Evolutionary conservation across 2,329 filamentous ascomycete genomes (phyloP).

Genomic region (Verticillium albo-atrum): DNA sequence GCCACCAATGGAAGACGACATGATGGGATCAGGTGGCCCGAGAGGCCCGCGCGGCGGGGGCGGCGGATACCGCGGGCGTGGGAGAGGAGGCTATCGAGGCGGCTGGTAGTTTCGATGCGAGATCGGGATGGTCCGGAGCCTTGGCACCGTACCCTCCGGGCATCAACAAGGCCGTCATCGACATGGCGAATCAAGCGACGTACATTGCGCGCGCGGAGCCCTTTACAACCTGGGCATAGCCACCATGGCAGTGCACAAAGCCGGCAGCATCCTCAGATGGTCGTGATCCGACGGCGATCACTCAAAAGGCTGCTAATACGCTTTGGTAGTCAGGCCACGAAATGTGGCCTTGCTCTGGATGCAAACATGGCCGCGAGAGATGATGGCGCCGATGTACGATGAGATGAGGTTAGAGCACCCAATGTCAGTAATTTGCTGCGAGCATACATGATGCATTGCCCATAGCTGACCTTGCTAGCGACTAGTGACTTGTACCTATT

Average conservation of each 20-base stretch:
- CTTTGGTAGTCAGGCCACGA: too few relatives aligned
- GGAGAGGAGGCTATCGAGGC: slow-evolving; percentile 46
- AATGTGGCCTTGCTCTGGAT: background rate
- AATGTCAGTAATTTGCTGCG: background rate
- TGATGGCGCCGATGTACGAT: background rate
- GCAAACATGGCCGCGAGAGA: background rate
- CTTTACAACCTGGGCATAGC: too few relatives aligned
- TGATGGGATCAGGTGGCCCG: slow-evolving; percentile 40
- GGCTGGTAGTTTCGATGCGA: slow-evolving; percentile 31
- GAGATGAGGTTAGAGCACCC: background rate
- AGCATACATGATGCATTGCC: background rate
- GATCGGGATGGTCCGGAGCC: background rate
- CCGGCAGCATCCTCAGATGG: too few relatives aligned
- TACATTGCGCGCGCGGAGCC: too few relatives aligned
- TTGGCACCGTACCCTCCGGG: background rate
- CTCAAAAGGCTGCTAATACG: too few relatives aligned
- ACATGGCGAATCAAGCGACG: too few relatives aligned
- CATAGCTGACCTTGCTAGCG: background rate
- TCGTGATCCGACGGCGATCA: too few relatives aligned
- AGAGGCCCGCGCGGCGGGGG: slow-evolving; percentile 46
- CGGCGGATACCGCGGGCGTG: slow-evolving; percentile 47
- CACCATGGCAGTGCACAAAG: too few relatives aligned
- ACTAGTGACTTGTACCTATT: too few relatives aligned
- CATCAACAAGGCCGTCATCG: too few relatives aligned
- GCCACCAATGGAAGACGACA: slow-evolving; percentile 43